phyloP scores from a whole-genome alignment of 2,329 filamentous ascomycete species.

The Sporothrix mexicana region DNA sequence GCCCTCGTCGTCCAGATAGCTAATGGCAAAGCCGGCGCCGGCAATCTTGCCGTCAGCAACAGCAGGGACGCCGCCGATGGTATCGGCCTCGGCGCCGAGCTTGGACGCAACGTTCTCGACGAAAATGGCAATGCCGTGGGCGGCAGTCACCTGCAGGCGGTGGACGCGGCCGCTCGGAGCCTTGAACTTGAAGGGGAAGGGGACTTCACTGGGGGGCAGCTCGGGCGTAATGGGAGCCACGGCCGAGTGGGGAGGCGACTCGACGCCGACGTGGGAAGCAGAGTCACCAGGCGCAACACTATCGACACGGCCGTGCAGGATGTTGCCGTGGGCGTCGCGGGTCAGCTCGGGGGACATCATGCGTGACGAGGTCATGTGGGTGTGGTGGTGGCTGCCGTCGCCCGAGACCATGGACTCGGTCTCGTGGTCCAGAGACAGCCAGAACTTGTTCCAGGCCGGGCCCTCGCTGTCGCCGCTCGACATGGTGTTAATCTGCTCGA shows the following conservation, averaged over 20 bases:
- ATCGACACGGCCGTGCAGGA: conserved; percentile 59
- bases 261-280: conserved; percentile 85
- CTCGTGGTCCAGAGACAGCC: conserved; percentile 93
- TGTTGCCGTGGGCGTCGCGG: conserved; percentile 64
- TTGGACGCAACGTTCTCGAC: conserved; percentile 80
- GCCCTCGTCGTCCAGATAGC: conserved; percentile 95
- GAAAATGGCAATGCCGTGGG: conserved; percentile 80
- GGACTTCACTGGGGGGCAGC: conserved; percentile 69
- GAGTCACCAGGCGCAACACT: conserved; percentile 93
- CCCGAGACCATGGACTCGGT: conserved; percentile 97
- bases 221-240: conserved; percentile 56
- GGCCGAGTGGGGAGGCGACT: conserved; percentile 73
- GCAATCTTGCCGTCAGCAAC: conserved; percentile 83
- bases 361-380: conserved; percentile 67
- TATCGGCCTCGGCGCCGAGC: conserved; percentile 79
- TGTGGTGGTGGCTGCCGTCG: conserved; percentile 76
- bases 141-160: conserved; percentile 81
- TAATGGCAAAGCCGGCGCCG: conserved; percentile 83
- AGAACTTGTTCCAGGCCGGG: conserved; percentile 99
- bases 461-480: conserved; percentile 86
- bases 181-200: conserved; percentile 99
- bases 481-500: conserved; percentile 98
- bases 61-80: conserved; percentile 78
- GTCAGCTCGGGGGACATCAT: conserved; percentile 76
- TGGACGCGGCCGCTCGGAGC: conserved; percentile 94